A percentile compares a stretch with the other conserved stretches of the same genome.
These are phyloP conservation scores for Gamarada debralockiae DNA, from an alignment of 495 filamentous ascomycete genomes.

Conservation along the genomic window DNA sequence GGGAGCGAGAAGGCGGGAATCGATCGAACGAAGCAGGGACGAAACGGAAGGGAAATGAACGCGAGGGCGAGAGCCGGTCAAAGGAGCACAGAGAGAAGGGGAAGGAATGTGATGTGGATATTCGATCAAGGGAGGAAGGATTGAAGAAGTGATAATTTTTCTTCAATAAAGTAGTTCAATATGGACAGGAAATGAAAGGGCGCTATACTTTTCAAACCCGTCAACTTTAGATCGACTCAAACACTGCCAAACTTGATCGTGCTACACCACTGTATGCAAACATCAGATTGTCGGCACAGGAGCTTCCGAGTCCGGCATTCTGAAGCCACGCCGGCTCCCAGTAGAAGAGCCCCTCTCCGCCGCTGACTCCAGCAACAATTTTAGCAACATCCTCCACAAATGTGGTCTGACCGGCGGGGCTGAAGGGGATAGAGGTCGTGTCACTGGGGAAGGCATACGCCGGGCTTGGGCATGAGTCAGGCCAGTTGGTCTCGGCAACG, in stretches of 20 bases:
- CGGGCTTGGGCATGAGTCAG: slow-evolving; percentile 52
- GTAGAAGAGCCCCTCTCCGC: slow-evolving; percentile 58
- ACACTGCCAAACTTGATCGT: slow-evolving; percentile 20
- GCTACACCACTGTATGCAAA: slow-evolving; percentile 22
- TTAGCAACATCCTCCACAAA: slow-evolving; percentile 52
- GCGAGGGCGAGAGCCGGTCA: too few relatives aligned
- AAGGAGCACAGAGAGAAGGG: too few relatives aligned
- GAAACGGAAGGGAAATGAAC: too few relatives aligned
- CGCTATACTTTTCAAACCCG: too few relatives aligned
- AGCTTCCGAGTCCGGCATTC: slow-evolving; percentile 56
- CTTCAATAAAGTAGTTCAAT: too few relatives aligned
- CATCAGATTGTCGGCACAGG: slow-evolving; percentile 46
- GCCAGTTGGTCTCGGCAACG: slow-evolving; percentile 68
- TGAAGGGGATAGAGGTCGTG: slow-evolving; percentile 52
- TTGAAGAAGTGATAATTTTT: too few relatives aligned
- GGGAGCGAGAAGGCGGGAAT: too few relatives aligned
- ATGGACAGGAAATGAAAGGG: too few relatives aligned
- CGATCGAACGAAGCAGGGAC: too few relatives aligned
- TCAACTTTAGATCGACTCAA: slow-evolving; percentile 2
- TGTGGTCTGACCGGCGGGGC: slow-evolving; percentile 53
- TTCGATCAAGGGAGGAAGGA: too few relatives aligned
- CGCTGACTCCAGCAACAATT: slow-evolving; percentile 47
- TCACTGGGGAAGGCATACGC: slow-evolving; percentile 55
- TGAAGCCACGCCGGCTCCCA: slow-evolving; percentile 71
- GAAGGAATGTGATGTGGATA: too few relatives aligned